Conservation (phyloP, 179 eudicot genomes). For the Sideroxylon spinosum region DNA sequence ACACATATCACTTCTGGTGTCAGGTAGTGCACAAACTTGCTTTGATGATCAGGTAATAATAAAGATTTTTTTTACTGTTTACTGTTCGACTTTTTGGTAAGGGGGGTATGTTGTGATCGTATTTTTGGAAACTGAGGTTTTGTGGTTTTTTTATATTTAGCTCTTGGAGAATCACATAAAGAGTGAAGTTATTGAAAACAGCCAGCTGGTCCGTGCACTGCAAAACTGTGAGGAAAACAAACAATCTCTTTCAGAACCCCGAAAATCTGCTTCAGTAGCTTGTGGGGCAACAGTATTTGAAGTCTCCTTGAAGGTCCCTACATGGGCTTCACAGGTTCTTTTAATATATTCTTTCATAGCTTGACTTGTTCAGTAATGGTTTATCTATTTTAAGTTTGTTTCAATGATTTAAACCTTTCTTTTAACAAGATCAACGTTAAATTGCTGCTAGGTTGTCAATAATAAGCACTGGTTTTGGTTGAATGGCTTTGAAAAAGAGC, state of each 20-base stretch:
- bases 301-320: constrained; percentile 82
- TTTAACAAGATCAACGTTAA: not conserved
- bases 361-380: not conserved
- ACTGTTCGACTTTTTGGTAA: not conserved
- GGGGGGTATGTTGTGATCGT: not conserved
- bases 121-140: not conserved
- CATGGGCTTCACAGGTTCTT: constrained; percentile 90
- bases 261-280: constrained; percentile 82
- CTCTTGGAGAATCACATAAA: constrained; percentile 89
- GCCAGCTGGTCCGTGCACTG: constrained; percentile 61
- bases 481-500: not conserved
- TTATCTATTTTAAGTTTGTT: not conserved
- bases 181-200: constrained; percentile 78
- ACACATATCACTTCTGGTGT: constrained; percentile 89
- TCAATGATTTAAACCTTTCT: too few relatives aligned
- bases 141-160: constrained; percentile 27
- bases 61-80: not conserved
- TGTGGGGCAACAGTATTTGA: constrained; percentile 85
- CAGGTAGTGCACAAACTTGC: constrained; percentile 96
- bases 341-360: not conserved
- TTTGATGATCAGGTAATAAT: constrained; percentile 84
- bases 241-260: constrained; percentile 56
- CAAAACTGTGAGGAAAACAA: constrained; percentile 47
- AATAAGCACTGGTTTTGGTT: not conserved
- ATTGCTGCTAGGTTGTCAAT: not conserved